Evolutionary conservation across 1,284 basidiomycete species (phyloP), one percentile per base, ranked within the genome.

Genomic region (Irpex rosettiformis): DNA sequence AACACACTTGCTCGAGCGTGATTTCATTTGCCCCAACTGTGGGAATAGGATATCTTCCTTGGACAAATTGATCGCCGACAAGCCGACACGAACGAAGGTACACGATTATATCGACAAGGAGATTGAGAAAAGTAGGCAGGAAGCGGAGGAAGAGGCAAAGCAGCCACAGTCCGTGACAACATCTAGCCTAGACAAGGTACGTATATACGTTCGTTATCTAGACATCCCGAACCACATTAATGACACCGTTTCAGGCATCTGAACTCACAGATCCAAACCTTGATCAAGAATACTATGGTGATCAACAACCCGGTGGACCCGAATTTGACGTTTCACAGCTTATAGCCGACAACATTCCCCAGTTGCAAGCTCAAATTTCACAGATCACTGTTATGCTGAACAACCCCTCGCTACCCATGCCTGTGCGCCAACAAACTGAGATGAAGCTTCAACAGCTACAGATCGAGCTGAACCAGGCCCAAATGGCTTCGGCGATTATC

Each of bases 1-100:
- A 72, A 93, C 89, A 42, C 83, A 94, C 74, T 79, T 98, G 55
- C 82, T 96, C 62, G 94, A 97, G 72, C 87, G 93, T 73, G 94
- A 96, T 75, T 96, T 97, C 73, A 78, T 89, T 59, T 98, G 95
- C 73, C 94, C 93, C 11, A 85, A 86, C 61, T 98, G 96, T 72
- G 83, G 86, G 65, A 88, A 88, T 73, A 94, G 91, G 76, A 85
- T 97, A 62, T 79, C 87, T 10, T 92, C 89, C 54, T 76, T 97
- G 66, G 94, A 96, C 77, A 91, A 91, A 72, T 79, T 98, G 52
- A 72, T 84, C 59, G 73, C 84, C 64, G 94, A 97, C 74, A 89
- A 88, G 70, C 86, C 86, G 27, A 83, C 83, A 74, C 84, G 95
- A 57, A 84, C 82, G 55, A 87, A 81, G 66, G 91, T 94, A 45